These are phyloP conservation scores for Sordaria brevicollis DNA, from an alignment of 495 filamentous ascomycete genomes.

Conservation along the genomic window DNA sequence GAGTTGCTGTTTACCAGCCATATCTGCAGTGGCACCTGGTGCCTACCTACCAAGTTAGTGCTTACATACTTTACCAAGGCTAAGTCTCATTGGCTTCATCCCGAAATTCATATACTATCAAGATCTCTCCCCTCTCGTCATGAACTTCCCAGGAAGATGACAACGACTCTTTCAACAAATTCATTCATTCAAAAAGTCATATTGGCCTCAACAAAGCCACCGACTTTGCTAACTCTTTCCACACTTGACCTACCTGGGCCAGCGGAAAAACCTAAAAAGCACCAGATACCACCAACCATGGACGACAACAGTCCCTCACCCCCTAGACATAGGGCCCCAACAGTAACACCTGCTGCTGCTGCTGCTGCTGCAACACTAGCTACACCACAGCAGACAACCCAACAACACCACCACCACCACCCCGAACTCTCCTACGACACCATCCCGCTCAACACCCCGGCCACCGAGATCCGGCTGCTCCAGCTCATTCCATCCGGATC, in stretches of 20 bases:
- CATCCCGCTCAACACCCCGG: not conserved
- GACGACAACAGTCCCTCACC: not conserved
- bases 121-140: not conserved
- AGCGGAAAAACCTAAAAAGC: not conserved
- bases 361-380: too few relatives aligned
- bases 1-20: too few relatives aligned
- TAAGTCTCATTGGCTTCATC: not conserved
- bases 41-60: too few relatives aligned
- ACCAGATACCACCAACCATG: not conserved
- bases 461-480: not conserved
- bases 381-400: too few relatives aligned
- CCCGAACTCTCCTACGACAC: not conserved
- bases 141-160: not conserved
- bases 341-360: too few relatives aligned
- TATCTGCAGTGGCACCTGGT: not conserved
- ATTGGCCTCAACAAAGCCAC: too few relatives aligned
- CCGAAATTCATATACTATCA: too few relatives aligned
- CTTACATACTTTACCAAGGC: not conserved
- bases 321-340: too few relatives aligned
- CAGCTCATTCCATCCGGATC: not conserved
- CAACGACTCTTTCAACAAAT: not conserved
- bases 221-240: too few relatives aligned
- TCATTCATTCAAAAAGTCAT: not conserved
- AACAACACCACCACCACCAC: not conserved
- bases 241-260: too few relatives aligned